Percentiles rank a stretch among this genome's conserved stretches.
Evolutionary conservation across 768 basidiomycete genomes (phyloP).

Genomic region (Agaricus subrufescens): DNA sequence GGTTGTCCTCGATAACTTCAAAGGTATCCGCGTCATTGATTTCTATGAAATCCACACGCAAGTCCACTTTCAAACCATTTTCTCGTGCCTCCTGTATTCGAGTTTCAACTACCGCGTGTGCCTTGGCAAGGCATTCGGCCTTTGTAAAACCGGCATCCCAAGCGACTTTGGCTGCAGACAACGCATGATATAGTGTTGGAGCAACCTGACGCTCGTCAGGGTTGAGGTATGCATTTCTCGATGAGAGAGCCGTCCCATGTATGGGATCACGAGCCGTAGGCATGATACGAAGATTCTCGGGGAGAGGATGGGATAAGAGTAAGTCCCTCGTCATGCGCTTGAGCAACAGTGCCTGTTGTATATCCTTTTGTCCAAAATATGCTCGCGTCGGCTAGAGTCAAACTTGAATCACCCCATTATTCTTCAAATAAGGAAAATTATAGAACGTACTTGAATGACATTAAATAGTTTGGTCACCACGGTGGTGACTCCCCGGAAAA

Average conservation of each 20-base stretch:
- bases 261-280: conserved; percentile 71
- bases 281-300: conserved; percentile 76
- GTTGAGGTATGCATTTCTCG: conserved; percentile 82
- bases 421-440: too few species aligned
- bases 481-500: conserved; percentile 95
- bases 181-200: conserved; percentile 64
- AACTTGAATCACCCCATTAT: neutral
- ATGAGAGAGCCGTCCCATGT: conserved; percentile 81
- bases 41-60: conserved; percentile 82
- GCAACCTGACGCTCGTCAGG: conserved; percentile 59
- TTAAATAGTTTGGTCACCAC: conserved; percentile 96
- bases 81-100: conserved; percentile 23
- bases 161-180: conserved; percentile 48
- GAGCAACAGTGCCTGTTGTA: conserved; percentile 89
- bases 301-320: conserved; percentile 70
- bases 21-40: conserved; percentile 82
- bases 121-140: conserved; percentile 40
- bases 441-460: conserved; percentile 63
- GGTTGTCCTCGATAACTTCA: conserved; percentile 42
- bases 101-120: conserved; percentile 34
- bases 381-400: conserved; percentile 75
- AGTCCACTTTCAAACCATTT: conserved; percentile 37
- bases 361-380: conserved; percentile 98
- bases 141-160: conserved; percentile 55
- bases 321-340: conserved; percentile 76